phyloP scores from a whole-genome alignment of 2,329 filamentous ascomycete species.

The Tympanopsis confertula region DNA sequence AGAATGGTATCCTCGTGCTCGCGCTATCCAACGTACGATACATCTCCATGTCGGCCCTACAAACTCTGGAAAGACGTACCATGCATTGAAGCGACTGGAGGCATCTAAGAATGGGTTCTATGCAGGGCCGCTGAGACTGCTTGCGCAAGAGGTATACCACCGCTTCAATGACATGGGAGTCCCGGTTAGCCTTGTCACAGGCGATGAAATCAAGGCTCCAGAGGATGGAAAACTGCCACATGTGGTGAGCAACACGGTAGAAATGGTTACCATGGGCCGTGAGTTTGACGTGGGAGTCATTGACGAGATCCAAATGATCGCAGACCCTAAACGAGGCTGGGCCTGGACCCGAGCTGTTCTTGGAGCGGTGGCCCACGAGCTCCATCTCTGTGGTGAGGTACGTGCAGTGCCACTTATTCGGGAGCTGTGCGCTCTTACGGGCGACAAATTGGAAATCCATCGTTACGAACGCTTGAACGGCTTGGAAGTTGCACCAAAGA shows the following conservation, averaged over 20 bases:
- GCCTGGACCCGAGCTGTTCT: slow-evolving; percentile 89
- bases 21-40: slow-evolving; percentile 68
- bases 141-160: slow-evolving; percentile 92
- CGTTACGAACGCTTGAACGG: slow-evolving; percentile 75
- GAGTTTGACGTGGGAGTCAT: slow-evolving; percentile 82
- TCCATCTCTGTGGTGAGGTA: slow-evolving; percentile 88
- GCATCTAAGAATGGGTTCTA: slow-evolving; percentile 69
- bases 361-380: slow-evolving; percentile 73
- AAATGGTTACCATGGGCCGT: slow-evolving; percentile 57
- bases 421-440: slow-evolving; percentile 64
- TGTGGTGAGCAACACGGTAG: slow-evolving; percentile 80
- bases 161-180: slow-evolving; percentile 70
- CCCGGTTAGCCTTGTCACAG: slow-evolving; percentile 71
- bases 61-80: slow-evolving; percentile 96
- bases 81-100: slow-evolving; percentile 77
- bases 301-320: slow-evolving; percentile 98
- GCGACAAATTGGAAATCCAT: slow-evolving; percentile 74
- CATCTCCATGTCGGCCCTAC: slow-evolving; percentile 93
- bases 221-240: slow-evolving; percentile 29
- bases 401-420: slow-evolving; percentile 69
- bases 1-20: slow-evolving; percentile 84
- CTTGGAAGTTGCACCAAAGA: slow-evolving; percentile 51
- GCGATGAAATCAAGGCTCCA: slow-evolving; percentile 72
- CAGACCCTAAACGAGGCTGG: slow-evolving; percentile 68
- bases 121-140: slow-evolving; percentile 73